Evolutionary conservation across 2,329 filamentous ascomycete species (phyloP), one percentile per base, ranked within the genome.

Genomic region (Periconia sp.): DNA sequence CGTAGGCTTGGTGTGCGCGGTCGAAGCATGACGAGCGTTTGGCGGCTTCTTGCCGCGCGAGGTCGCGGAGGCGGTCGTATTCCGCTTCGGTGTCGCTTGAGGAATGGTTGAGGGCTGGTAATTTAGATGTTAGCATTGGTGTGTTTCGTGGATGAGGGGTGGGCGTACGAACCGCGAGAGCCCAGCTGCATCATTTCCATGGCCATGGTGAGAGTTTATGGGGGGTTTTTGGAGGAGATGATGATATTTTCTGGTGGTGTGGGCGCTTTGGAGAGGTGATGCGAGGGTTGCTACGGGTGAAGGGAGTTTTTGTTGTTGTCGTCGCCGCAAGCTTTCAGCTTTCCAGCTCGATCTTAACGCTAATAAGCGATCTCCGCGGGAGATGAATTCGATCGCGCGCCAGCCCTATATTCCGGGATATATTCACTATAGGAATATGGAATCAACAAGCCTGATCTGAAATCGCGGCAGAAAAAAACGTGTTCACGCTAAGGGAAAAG

Each of bases 21-120:
- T 91, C 85, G 69, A 92, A 92, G 77, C 90, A 96, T 49, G 83
- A 81, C 59, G 85, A 85, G 62, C 91, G 89, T 78, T 94, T 91
- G 48, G 81, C 79, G 54, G 89, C 91, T 80, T 96, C 92, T 65
- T 86, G 81, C 59, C 90, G 86, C 17, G 93, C 94, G 17, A 92
- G 82, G 63, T 88, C 87, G 67, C 94, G 91, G 43, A 97, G 83
- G 50, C 91, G 89, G 72, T 97, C 92, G 76, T 97, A 97, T 77
- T 97, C 92, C 63, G 82, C 85, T 79, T 97, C 92, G 27, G 70
- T 64, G 52, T 67, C 67, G 49, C 52, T 46, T 42, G 67, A 69
- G 53, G 63, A 58, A 59, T 72, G 70, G 57, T 73, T 72, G 51
- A 72, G 66, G 49, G 70, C 71, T 74, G 56, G 15, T 27, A 42